These are phyloP conservation scores for Trametes versicolor DNA, from an alignment of 1,284 basidiomycete genomes.

Conservation along the genomic window DNA sequence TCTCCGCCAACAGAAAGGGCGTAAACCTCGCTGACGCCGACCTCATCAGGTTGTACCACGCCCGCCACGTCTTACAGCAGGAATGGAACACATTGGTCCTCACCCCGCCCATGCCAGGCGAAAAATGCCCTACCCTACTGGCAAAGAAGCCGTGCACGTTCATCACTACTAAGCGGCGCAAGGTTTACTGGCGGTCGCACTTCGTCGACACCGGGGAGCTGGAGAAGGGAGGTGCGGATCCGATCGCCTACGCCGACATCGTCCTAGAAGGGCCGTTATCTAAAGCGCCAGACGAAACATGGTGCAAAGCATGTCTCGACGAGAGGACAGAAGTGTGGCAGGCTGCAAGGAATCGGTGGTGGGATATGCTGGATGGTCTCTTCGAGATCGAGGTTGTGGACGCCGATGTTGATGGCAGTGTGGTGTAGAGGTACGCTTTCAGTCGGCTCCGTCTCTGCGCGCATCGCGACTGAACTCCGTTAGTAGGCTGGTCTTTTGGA, in stretches of 20 bases:
- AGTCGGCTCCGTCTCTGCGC: too few relatives aligned
- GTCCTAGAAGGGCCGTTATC: not conserved
- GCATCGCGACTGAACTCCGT: too few relatives aligned
- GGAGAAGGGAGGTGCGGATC: not conserved
- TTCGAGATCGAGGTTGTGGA: too few relatives aligned
- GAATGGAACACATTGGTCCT: not conserved
- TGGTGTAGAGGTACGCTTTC: too few relatives aligned
- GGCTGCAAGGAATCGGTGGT: not conserved
- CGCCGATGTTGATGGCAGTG: too few relatives aligned
- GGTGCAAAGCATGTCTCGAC: conserved; percentile 3
- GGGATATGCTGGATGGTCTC: not conserved
- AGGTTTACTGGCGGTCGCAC: not conserved
- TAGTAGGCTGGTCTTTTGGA: too few relatives aligned
- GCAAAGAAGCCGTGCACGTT: too few relatives aligned
- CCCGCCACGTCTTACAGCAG: conserved; percentile 2
- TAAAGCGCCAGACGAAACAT: not conserved
- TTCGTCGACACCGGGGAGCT: not conserved
- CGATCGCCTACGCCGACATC: not conserved
- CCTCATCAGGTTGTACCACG: conserved; percentile 1
- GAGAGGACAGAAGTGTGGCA: not conserved
- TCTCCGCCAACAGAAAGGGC: not conserved
- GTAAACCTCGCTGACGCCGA: conserved; percentile 9
- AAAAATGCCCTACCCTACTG: too few relatives aligned
- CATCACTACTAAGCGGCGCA: too few relatives aligned
- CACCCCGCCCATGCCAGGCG: too few relatives aligned